A percentile compares a stretch with the other conserved stretches of the same genome.
phyloP scores from a whole-genome alignment of 768 basidiomycete genomes.

The Coprinopsis cinerea region DNA sequence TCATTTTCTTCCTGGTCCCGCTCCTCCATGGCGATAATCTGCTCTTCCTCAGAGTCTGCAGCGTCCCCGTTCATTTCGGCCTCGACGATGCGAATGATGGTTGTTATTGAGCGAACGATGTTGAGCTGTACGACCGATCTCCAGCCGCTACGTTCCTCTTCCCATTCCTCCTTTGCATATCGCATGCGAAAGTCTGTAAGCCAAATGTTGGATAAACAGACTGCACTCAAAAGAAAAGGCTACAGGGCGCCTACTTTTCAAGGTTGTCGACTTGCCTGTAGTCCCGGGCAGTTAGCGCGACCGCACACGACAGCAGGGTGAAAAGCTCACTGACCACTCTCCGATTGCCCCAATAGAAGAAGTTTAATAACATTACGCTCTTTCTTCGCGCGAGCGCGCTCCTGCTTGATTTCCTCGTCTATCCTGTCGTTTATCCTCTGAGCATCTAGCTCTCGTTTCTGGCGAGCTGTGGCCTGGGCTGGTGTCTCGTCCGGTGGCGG shows the following conservation, averaged over 20 bases:
- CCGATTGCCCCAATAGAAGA: slow-evolving; percentile 58
- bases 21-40: slow-evolving; percentile 13
- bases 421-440: slow-evolving; percentile 48
- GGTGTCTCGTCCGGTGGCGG: slow-evolving; percentile 50
- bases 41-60: slow-evolving; percentile 30
- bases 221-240: slow-evolving; percentile 7
- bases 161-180: slow-evolving; percentile 59
- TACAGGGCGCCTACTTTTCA: slow-evolving; percentile 46
- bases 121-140: slow-evolving; percentile 75
- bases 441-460: slow-evolving; percentile 41
- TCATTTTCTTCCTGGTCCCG: slow-evolving; percentile 18
- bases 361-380: slow-evolving; percentile 47
- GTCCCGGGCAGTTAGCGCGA: slow-evolving; percentile 2
- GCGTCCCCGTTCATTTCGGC: slow-evolving; percentile 42
- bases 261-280: slow-evolving; percentile 63
- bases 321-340: slow-evolving; percentile 45
- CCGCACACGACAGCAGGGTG: slow-evolving; percentile 3
- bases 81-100: slow-evolving; percentile 57
- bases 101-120: slow-evolving; percentile 64
- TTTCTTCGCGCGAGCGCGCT: slow-evolving; percentile 37
- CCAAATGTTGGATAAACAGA: too few species aligned
- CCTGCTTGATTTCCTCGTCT: slow-evolving; percentile 52
- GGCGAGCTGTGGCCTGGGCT: slow-evolving; percentile 40
- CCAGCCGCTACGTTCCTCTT: slow-evolving; percentile 67
- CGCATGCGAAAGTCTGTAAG: slow-evolving; percentile 64